phyloP scores from a whole-genome alignment of 345 rosid species.

The Draba incana region DNA sequence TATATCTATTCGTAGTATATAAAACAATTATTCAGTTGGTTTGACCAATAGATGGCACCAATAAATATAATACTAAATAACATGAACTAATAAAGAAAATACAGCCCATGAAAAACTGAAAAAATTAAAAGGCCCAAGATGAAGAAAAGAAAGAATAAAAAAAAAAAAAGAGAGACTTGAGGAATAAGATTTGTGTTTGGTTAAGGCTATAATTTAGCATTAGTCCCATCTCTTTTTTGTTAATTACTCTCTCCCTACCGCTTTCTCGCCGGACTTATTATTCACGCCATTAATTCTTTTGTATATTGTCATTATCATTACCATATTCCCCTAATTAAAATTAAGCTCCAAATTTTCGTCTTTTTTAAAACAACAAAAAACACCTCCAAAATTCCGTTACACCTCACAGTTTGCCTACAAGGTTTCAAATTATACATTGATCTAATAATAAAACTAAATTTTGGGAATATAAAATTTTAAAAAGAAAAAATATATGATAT shows the following conservation, averaged over 20 bases:
- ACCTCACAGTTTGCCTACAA: neutral
- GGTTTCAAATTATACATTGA: slow-evolving; percentile 1
- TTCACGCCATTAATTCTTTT: slow-evolving; percentile 39
- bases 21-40: slow-evolving; percentile 7
- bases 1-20: slow-evolving; percentile 1
- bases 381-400: neutral
- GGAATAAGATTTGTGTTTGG: slow-evolving; percentile 41
- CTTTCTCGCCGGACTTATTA: slow-evolving; percentile 41
- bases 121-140: too few relatives aligned
- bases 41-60: slow-evolving; percentile 22
- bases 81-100: neutral
- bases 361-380: too few relatives aligned
- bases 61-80: neutral
- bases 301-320: neutral
- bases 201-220: slow-evolving; percentile 45
- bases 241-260: slow-evolving; percentile 41
- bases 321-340: neutral
- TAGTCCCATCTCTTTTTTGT: slow-evolving; percentile 47
- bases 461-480: neutral
- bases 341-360: neutral
- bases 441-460: neutral
- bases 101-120: neutral
- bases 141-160: neutral
- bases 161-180: slow-evolving; percentile 28
- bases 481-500: neutral